Evolutionary conservation across 2,329 filamentous ascomycete species (phyloP), one percentile per base, ranked within the genome.

Genomic region (Anthostomella pinea): DNA sequence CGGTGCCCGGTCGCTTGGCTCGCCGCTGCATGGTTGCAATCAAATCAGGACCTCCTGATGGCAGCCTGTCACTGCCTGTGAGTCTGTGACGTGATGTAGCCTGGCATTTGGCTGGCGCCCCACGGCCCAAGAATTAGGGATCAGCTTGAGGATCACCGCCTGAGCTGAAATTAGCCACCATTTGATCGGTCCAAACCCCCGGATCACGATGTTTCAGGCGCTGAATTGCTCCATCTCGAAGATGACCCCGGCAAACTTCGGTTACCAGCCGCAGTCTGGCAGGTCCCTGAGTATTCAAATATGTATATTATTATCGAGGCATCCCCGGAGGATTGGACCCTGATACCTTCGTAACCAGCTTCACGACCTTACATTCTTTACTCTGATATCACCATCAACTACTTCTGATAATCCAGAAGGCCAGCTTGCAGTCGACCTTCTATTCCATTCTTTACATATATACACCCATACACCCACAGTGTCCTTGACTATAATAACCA

Each of bases 151-250:
- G 41, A 44, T 46, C 41, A 30, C 39, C 37, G 38, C 23, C 15
- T 26, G 34, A 31, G 31, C 29, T 30, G 45, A 47, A 38, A 44
- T 51, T 43, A 29, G 33, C 41, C 35, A 41, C 48, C 49, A 45
- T 42, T 38, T 40, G 41, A 29, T 39, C 42, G 29, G 38, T 37
- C 30, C 15, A 33, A 22, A 30, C 40, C 39, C 34, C 45, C 33
- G 44, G 41, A 39, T 30, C 33, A 33, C 46, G 24, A 47, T 41
- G 52, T 55, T 57, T 56, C 53, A 55, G 29, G 44, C 35, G 30
- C 26, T 36, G 30, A 31, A 43, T 8, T 14, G 16, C 37, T 37
- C 25, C 19, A 29, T 32, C 30, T 20, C 27, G 7, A 43, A 22
- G 40, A 43, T 33, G 44, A 50, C 47, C 45, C n/a, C 41, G 33